Evolutionary conservation across 2,329 filamentous ascomycete species (phyloP).

Genomic region (Alternaria dauci): DNA sequence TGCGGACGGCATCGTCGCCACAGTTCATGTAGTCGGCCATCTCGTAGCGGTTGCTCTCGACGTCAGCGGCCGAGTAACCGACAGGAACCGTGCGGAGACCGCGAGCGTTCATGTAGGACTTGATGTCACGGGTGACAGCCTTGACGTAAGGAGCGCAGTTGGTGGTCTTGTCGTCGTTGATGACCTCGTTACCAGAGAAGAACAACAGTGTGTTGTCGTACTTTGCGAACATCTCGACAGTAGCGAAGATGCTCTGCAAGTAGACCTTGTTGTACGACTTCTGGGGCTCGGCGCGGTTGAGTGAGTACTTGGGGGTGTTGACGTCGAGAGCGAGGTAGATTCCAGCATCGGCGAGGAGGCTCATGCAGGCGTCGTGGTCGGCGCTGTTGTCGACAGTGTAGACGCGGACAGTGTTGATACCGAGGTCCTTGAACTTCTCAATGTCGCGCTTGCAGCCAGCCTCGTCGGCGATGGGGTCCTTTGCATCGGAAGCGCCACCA

Average conservation of each 20-base stretch:
- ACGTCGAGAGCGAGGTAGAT: constrained; percentile 94
- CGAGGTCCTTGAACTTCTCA: constrained; percentile 80
- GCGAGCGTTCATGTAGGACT: constrained; percentile 79
- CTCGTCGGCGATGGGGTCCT: constrained; percentile 79
- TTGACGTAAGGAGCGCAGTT: constrained; percentile 73
- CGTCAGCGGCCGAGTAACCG: constrained; percentile 85
- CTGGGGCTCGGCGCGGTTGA: constrained; percentile 78
- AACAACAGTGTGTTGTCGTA: constrained; percentile 89
- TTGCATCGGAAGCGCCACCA: constrained; percentile 67
- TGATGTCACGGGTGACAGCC: constrained; percentile 80
- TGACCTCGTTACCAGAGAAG: constrained; percentile 83
- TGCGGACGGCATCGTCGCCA: constrained; percentile 80
- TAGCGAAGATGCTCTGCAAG: constrained; percentile 85
- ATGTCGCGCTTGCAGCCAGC: constrained; percentile 80
- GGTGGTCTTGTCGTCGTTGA: constrained; percentile 70
- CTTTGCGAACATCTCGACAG: constrained; percentile 81
- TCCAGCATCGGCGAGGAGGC: constrained; percentile 77
- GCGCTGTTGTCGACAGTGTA: constrained; percentile 90
- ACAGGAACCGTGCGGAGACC: constrained; percentile 74
- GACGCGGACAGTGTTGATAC: constrained; percentile 89
- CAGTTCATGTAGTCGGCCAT: constrained; percentile 95
- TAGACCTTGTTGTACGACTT: constrained; percentile 87
- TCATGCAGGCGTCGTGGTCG: constrained; percentile 87
- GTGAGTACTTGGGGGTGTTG: constrained; percentile 88
- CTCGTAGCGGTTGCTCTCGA: constrained; percentile 83